Percentiles rank a stretch among this genome's conserved stretches.
phyloP scores from a whole-genome alignment of 768 basidiomycete species.

The Lyophyllum shimeji region DNA sequence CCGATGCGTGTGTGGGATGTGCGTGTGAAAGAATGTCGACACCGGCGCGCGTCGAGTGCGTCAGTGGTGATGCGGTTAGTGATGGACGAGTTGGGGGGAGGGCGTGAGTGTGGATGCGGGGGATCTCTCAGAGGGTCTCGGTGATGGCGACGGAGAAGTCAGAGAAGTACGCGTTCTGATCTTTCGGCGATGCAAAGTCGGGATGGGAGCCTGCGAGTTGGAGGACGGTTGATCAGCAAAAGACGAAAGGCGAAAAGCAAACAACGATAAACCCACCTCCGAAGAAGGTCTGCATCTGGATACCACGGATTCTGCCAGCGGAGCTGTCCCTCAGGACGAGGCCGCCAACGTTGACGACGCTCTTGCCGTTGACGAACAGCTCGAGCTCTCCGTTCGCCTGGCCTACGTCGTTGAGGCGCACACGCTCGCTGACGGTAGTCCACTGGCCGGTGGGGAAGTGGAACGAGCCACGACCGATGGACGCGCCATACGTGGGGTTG shows the following conservation, averaged over 20 bases:
- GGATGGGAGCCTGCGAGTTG: conserved; percentile 43
- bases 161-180: conserved; percentile 64
- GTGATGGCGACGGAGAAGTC: conserved; percentile 69
- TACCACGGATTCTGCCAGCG: conserved; percentile 57
- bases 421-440: conserved; percentile 68
- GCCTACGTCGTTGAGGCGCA: conserved; percentile 73
- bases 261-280: conserved; percentile 43
- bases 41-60: conserved; percentile 9
- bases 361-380: conserved; percentile 64
- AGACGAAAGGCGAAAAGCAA: background rate
- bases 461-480: conserved; percentile 71
- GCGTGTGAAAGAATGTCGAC: conserved; percentile 13
- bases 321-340: conserved; percentile 52
- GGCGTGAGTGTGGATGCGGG: background rate
- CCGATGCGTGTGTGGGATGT: conserved; percentile 9
- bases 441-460: conserved; percentile 61
- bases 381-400: conserved; percentile 71
- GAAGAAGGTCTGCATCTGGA: conserved; percentile 81
- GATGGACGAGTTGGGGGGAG: background rate
- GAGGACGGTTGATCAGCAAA: conserved; percentile 3
- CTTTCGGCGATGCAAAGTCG: conserved; percentile 58
- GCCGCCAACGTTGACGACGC: conserved; percentile 56
- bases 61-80: background rate
- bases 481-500: conserved; percentile 65
- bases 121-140: conserved; percentile 35